Evolutionary conservation across 2,329 filamentous ascomycete species (phyloP).

Genomic region (Chaetothyriales sp.): DNA sequence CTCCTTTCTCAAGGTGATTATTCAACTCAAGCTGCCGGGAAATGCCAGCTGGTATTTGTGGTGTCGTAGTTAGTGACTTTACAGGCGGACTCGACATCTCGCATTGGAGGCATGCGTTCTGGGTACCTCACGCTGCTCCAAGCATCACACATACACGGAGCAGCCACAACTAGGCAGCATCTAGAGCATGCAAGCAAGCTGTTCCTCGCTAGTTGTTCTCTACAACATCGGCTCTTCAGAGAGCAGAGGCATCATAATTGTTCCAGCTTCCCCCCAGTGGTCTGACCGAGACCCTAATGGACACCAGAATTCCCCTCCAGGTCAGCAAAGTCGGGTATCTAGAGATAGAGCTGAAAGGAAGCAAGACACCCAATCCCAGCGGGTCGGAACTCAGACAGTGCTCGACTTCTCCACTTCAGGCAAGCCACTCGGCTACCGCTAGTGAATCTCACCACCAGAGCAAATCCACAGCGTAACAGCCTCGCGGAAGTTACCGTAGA

Average conservation of each 20-base stretch:
- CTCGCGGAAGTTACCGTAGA: conserved; percentile 36
- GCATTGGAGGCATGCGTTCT: too few relatives aligned
- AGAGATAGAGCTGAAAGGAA: not conserved
- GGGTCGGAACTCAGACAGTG: not conserved
- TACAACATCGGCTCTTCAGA: too few relatives aligned
- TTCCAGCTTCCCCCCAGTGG: not conserved
- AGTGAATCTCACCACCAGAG: conserved; percentile 4
- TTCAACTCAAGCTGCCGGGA: too few relatives aligned
- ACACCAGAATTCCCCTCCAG: not conserved
- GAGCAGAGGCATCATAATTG: not conserved
- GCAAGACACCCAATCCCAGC: not conserved
- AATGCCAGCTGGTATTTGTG: too few relatives aligned
- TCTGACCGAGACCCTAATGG: not conserved
- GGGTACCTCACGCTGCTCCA: too few relatives aligned
- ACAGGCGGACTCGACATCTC: too few relatives aligned
- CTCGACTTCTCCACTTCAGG: conserved; percentile 1
- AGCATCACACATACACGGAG: too few relatives aligned
- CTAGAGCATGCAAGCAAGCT: too few relatives aligned
- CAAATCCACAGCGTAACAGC: conserved; percentile 9
- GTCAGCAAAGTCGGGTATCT: not conserved
- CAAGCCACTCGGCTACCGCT: conserved; percentile 3
- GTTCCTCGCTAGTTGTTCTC: too few relatives aligned
- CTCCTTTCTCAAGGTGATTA: too few relatives aligned
- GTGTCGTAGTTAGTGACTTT: too few relatives aligned
- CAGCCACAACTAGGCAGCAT: too few relatives aligned